Percentiles rank a stretch among this genome's conserved stretches.
phyloP scores from a whole-genome alignment of 495 filamentous ascomycete genomes.

The Annulohypoxylon nitens region DNA sequence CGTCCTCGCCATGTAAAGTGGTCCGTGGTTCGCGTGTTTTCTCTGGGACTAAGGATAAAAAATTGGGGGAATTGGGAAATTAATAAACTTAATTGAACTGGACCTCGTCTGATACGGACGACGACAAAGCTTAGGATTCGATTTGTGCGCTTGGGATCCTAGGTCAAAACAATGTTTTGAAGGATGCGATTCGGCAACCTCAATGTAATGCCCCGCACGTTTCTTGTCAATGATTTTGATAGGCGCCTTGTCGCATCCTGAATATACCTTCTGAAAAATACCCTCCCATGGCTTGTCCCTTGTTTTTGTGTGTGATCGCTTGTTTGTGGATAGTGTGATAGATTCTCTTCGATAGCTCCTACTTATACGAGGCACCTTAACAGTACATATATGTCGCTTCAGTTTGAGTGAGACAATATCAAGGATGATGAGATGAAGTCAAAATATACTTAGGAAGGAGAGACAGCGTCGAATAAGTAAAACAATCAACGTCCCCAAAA shows the following conservation, averaged over 20 bases:
- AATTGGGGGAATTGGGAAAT: constrained; percentile 1
- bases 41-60: background rate
- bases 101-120: background rate
- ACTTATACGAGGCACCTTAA: background rate
- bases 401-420: background rate
- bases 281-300: background rate
- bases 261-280: constrained; percentile 4
- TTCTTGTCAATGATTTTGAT: constrained; percentile 18
- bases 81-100: constrained; percentile 14
- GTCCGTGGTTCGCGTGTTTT: constrained; percentile 7
- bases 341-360: background rate
- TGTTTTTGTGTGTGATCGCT: background rate
- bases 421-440: background rate
- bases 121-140: background rate
- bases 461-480: background rate
- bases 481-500: constrained; percentile 1
- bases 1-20: constrained; percentile 57
- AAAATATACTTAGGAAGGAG: constrained; percentile 6
- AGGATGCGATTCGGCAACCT: background rate
- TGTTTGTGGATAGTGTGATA: background rate
- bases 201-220: constrained; percentile 2
- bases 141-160: background rate
- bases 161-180: background rate
- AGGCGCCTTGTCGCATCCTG: constrained; percentile 12
- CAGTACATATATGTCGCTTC: background rate